Conservation (phyloP, 1,284 basidiomycete species). For the Cutaneotrichosporon daszewskae region DNA sequence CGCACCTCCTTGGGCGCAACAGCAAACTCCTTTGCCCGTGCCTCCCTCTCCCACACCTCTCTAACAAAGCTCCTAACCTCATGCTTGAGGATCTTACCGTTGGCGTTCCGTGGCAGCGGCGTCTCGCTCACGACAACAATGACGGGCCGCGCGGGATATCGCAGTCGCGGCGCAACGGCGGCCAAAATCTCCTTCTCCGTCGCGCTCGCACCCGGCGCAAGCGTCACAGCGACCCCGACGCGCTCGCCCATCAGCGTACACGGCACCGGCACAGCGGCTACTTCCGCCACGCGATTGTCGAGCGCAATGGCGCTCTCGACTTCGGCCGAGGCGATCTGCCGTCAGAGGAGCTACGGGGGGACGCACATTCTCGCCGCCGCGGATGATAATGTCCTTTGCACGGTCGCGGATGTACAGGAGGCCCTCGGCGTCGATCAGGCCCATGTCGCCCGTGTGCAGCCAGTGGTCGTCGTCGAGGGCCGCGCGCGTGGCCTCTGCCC, state of each 20-base stretch:
- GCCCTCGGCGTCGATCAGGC: conserved; percentile 32
- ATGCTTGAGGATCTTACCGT: conserved; percentile 19
- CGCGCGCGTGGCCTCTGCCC: conserved; percentile 10
- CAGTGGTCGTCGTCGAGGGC: conserved; percentile 26
- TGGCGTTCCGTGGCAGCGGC: conserved; percentile 12
- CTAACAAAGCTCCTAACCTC: too few species aligned
- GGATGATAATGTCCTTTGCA: conserved; percentile 39
- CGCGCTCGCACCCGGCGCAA: conserved; percentile 14
- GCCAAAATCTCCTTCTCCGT: conserved; percentile 7
- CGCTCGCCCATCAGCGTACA: conserved; percentile 35
- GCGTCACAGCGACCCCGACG: conserved; percentile 32
- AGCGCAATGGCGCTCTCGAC: conserved; percentile 40
- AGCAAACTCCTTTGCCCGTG: too few species aligned
- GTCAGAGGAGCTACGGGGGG: too few species aligned
- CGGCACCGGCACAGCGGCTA: conserved; percentile 35
- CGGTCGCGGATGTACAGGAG: conserved; percentile 39
- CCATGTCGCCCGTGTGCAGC: conserved; percentile 41
- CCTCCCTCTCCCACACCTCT: too few species aligned
- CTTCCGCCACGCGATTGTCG: conserved; percentile 31
- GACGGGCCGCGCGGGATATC: conserved; percentile 12
- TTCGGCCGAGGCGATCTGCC: conserved; percentile 31
- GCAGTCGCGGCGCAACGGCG: conserved; percentile 8
- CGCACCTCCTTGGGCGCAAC: too few species aligned
- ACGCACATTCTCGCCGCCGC: conserved; percentile 45
- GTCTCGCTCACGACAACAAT: conserved; percentile 8